Evolutionary conservation across 192 early-diverging fungal species (phyloP), one percentile per base, ranked within the genome.

Genomic region (Coemansia sp.): DNA sequence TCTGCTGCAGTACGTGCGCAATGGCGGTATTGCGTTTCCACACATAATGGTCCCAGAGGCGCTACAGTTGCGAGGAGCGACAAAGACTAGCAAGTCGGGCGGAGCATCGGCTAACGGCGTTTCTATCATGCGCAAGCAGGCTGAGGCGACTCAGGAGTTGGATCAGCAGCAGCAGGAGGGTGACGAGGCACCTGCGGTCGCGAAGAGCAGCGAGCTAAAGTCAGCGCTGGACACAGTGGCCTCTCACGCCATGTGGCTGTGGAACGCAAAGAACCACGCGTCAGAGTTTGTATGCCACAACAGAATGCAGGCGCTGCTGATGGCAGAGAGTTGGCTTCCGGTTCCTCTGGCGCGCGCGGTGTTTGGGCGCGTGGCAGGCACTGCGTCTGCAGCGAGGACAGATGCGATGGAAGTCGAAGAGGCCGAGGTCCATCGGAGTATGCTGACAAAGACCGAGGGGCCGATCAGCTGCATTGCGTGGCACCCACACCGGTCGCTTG

Each of bases 401-500:
- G 69, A 71, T 19, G 61, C 64, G 26, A 17, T 63, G 32, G 67
- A 76, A 40, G 62, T 46, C 4, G 70, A 61, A 21, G 62, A 74
- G 37, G 74, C 71, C 5, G 75, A 71, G 32, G 69, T 64, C 19
- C 59, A 68, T 21, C 69, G 46, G n/a, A 70, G 37, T 39, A 82
- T 82, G 74, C 65, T 82, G 43, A 61, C 72, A 10, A 76, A 70
- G 53, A 69, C 72, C 4, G 74, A 82, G 17, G 79, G 79, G 6
- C 79, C 79, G 2, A 64, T 93, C 55, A 76, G 75, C 37, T 84
- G 80, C n/a, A 70, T 93, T 4, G 91, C 91, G 0, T 95, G 91
- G 90, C 93, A 95, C 50, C 90, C 86, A 21, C 84, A 91, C 64
- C 82, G 85, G 39, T 86, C 88, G 9, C 67, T 91, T 3, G 59